A percentile compares a stretch with the other conserved stretches of the same genome.
Evolutionary conservation across 257 asterid species (phyloP).

Genomic region (Solanum pennellii): DNA sequence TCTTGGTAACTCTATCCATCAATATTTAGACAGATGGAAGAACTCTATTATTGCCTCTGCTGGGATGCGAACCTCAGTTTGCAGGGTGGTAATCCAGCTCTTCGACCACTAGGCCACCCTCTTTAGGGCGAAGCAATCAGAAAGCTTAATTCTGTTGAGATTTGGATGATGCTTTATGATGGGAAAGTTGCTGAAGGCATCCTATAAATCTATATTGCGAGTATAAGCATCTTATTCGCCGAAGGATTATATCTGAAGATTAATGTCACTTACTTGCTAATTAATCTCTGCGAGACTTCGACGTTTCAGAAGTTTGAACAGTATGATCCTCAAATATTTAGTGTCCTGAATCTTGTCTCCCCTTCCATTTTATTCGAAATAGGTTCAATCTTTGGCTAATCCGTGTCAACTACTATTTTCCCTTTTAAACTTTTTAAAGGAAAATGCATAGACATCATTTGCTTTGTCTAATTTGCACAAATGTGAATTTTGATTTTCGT

Average conservation of each 20-base stretch:
- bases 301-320: not conserved
- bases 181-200: not conserved
- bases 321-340: not conserved
- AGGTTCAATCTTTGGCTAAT: not conserved
- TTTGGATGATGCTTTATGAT: not conserved
- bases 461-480: not conserved
- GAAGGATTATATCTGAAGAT: not conserved
- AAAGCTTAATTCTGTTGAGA: not conserved
- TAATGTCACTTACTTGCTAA: not conserved
- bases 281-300: not conserved
- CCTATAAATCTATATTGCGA: not conserved
- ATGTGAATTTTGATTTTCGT: not conserved
- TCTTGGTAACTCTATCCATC: not conserved
- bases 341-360: not conserved
- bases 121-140: not conserved
- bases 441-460: not conserved
- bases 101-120: not conserved
- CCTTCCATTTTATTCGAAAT: not conserved
- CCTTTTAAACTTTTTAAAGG: not conserved
- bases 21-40: not conserved
- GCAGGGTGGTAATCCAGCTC: not conserved
- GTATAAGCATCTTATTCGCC: not conserved
- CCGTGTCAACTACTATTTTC: not conserved
- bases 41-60: not conserved
- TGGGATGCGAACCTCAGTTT: not conserved